phyloP scores from a whole-genome alignment of 208 protist genomes.

The Porcisia deanei region DNA sequence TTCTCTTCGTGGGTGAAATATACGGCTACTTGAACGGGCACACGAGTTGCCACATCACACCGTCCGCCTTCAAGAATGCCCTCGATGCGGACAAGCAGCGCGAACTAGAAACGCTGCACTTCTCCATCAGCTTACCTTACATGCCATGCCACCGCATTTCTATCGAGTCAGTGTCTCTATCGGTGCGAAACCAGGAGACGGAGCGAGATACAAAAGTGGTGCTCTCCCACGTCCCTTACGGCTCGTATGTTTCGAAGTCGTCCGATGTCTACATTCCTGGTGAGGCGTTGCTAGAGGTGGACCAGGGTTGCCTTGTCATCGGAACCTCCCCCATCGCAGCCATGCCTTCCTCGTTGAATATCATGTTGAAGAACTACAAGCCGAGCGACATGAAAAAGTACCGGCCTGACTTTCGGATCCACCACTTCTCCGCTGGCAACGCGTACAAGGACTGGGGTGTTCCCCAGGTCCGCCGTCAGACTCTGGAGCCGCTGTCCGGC shows the following conservation, averaged over 20 bases:
- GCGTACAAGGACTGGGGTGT: conserved; percentile 26
- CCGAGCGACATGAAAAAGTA: conserved; percentile 10
- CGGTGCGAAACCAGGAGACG: neutral
- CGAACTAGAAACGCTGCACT: conserved; percentile 22
- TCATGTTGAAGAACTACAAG: conserved; percentile 21
- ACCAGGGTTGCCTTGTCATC: conserved; percentile 25
- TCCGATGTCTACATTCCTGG: conserved; percentile 6
- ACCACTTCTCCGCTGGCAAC: conserved; percentile 23
- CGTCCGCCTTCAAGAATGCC: conserved; percentile 25
- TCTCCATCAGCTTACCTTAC: conserved; percentile 26
- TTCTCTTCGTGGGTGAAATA: conserved; percentile 27
- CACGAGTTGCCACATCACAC: conserved; percentile 34
- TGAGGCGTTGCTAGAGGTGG: conserved; percentile 12
- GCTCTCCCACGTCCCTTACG: conserved; percentile 24
- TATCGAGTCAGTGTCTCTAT: conserved; percentile 12
- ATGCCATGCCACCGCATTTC: conserved; percentile 26
- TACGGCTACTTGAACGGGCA: conserved; percentile 34
- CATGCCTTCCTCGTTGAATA: conserved; percentile 19
- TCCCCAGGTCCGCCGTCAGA: conserved; percentile 23
- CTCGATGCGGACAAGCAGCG: conserved; percentile 7
- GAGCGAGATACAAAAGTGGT: conserved; percentile 1
- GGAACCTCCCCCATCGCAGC: conserved; percentile 19
- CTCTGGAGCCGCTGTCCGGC: conserved; percentile 18
- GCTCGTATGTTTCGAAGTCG: neutral
- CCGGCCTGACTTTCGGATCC: conserved; percentile 19